phyloP scores from a whole-genome alignment of 2,329 filamentous ascomycete genomes.

The Fusarium tjaetaba region DNA sequence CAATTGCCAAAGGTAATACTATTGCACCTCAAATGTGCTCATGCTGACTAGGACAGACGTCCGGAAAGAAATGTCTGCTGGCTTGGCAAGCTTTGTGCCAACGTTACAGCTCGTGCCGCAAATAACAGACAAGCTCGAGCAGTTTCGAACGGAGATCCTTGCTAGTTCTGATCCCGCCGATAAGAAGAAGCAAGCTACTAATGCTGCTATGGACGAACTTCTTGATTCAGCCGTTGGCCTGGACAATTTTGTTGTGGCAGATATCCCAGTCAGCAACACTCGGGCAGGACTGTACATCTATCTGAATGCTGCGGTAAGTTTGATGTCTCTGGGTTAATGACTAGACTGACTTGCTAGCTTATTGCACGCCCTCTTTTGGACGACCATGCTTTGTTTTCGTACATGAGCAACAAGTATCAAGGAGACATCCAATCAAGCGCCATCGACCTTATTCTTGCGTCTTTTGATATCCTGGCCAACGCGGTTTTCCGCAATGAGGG shows the following conservation, averaged over 20 bases:
- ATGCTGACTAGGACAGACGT: constrained; percentile 49
- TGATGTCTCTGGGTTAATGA: accelerated
- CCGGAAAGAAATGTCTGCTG: constrained; percentile 60
- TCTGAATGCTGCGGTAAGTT: constrained; percentile 78
- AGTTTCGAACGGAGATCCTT: constrained; percentile 67
- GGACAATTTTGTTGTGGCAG: constrained; percentile 65
- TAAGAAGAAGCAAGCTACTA: constrained; percentile 60
- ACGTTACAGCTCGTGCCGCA: constrained; percentile 67
- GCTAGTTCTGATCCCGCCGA: constrained; percentile 64
- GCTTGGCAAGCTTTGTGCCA: constrained; percentile 64
- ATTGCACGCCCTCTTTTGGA: constrained; percentile 85
- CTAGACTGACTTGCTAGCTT: constrained; percentile 62
- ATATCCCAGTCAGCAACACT: constrained; percentile 78
- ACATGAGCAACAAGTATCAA: constrained; percentile 85
- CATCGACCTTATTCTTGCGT: constrained; percentile 84
- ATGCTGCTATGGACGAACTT: constrained; percentile 64
- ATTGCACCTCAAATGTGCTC: too few relatives aligned
- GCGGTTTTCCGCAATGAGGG: constrained; percentile 76
- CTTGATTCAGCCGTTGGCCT: constrained; percentile 66
- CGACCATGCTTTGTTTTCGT: constrained; percentile 79
- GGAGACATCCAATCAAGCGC: constrained; percentile 81
- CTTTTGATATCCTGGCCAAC: constrained; percentile 91
- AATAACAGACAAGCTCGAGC: constrained; percentile 63
- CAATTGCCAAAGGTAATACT: constrained; percentile 61
- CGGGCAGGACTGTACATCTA: constrained; percentile 87